Evolutionary conservation across 2,329 filamentous ascomycete genomes (phyloP), one percentile per base, ranked within the genome.

Genomic region (Orbilia brochopaga): DNA sequence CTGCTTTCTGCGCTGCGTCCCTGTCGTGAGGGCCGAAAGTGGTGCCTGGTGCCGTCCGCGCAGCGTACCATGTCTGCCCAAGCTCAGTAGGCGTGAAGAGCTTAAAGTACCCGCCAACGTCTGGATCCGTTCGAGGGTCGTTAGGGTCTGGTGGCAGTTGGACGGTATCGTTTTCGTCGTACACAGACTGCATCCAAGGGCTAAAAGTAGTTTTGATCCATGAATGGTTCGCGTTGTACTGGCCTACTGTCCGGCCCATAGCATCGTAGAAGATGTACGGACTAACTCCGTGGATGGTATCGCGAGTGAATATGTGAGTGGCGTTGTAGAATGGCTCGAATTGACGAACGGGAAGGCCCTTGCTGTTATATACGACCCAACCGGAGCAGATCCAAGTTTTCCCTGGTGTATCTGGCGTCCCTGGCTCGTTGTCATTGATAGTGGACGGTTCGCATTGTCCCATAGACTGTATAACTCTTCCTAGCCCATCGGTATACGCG

Each of bases 351-450:
- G 74, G 52, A 1, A 61, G 50, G 24, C 65, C 66, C 24, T 78
- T 78, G 58, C 74, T 75, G 62, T 78, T 76, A 51, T 52, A 67
- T 17, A 77, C 64, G 0, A 55, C 60, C 75, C 76, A 77, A 6
- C 72, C 73, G 48, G 54, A 74, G 15, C 46, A 46, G 3, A 74
- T 50, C 76, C 76, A 77, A 23, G 63, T 61, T 21, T 60, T 46
- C 50, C 69, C 51, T 2, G 37, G 19, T 48, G 40, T 35, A 59
- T 19, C 11, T 30, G 48, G 32, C 24, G 40, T 40, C 19, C 52
- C 30, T 17, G 35, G 15, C 17, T 27, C 15, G 4, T 42, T 19
- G 24, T 35, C 40, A 19, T 30, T 37, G 27, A 48, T 13, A 1
- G 51, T 51, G 23, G 24, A 27, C 4, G 19, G 40, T 8, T 48